Evolutionary conservation across 306 rosid genomes (phyloP).

Genomic region (Rosa persica): DNA sequence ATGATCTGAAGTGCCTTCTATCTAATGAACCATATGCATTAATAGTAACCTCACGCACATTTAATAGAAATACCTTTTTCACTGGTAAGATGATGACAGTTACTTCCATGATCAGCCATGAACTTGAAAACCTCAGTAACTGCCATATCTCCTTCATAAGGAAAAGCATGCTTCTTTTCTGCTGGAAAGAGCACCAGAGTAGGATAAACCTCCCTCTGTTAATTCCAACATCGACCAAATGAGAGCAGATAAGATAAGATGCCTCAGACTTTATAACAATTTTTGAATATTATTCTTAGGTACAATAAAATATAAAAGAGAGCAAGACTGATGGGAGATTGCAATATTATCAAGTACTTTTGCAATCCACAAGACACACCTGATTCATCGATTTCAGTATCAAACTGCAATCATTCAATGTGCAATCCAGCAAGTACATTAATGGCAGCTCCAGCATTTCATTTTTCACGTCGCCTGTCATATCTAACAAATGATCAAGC

Average conservation of each 20-base stretch:
- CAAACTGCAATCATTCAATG: conserved; percentile 75
- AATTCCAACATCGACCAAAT: conserved; percentile 28
- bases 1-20: background rate
- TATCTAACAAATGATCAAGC: conserved; percentile 12
- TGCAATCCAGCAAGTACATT: conserved; percentile 86
- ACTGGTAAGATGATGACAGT: conserved; percentile 50
- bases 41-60: background rate
- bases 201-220: conserved; percentile 91
- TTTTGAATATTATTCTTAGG: background rate
- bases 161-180: conserved; percentile 55
- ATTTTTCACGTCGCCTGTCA: conserved; percentile 55
- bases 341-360: background rate
- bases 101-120: conserved; percentile 70
- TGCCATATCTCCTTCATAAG: conserved; percentile 71
- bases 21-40: background rate
- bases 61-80: conserved; percentile 58
- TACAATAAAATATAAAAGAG: background rate
- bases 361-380: conserved; percentile 43
- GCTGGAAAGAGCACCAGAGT: conserved; percentile 84
- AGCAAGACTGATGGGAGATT: background rate
- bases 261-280: background rate
- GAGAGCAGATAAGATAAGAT: background rate
- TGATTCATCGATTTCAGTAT: conserved; percentile 64
- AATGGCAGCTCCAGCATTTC: conserved; percentile 54
- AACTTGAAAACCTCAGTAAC: conserved; percentile 70